phyloP scores from a whole-genome alignment of 441 rosid species.

The Jatropha multifida region DNA sequence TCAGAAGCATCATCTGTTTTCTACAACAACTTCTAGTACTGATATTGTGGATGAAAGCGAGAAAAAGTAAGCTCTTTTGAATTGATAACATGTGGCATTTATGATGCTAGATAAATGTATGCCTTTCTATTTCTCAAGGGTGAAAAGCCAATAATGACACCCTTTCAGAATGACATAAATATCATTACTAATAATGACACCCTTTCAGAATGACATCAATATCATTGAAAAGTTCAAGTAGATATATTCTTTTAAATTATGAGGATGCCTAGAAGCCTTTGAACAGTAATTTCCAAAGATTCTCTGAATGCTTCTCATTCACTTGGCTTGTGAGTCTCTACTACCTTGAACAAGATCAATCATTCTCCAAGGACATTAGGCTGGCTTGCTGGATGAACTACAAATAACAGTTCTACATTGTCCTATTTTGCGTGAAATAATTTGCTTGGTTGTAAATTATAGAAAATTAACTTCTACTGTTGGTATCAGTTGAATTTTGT shows the following conservation, averaged over 20 bases:
- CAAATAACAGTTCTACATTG: background rate
- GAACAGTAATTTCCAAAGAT: background rate
- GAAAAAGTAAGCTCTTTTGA: constrained; percentile 51
- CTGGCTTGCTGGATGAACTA: background rate
- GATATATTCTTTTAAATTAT: background rate
- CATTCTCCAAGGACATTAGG: background rate
- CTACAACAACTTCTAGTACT: constrained; percentile 34
- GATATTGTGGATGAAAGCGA: constrained; percentile 29
- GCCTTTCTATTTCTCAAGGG: background rate
- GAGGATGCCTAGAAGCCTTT: background rate
- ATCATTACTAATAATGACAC: background rate
- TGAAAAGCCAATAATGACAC: background rate
- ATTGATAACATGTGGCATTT: background rate
- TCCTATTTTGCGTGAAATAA: background rate
- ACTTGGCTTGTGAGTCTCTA: too few relatives aligned
- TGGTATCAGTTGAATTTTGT: background rate
- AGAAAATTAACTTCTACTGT: background rate
- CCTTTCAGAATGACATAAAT: background rate
- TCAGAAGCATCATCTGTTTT: constrained; percentile 35
- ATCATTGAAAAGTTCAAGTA: background rate
- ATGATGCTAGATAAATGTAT: constrained; percentile 1
- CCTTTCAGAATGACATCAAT: background rate
- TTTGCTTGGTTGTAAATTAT: background rate
- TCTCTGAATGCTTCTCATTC: background rate
- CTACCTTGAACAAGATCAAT: background rate